Conservation (phyloP, 371 early-diverging fungal genomes). For the Coemansia sp. region DNA sequence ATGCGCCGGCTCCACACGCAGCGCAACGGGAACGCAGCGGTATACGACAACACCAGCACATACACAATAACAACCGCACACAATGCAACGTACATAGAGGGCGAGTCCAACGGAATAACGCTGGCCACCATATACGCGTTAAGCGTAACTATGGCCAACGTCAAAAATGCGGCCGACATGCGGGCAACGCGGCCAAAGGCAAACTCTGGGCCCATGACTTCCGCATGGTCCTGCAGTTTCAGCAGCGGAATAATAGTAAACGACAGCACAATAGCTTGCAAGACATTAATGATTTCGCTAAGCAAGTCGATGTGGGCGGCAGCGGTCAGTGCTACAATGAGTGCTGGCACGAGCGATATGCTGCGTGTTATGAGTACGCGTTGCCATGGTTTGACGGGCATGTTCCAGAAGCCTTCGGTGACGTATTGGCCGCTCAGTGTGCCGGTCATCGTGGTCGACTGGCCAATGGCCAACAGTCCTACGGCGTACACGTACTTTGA, state of each 20-base stretch:
- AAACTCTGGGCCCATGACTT: constrained; percentile 58
- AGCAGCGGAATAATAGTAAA: constrained; percentile 72
- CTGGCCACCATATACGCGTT: constrained; percentile 58
- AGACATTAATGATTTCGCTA: constrained; percentile 68
- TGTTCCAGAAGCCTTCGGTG: constrained; percentile 70
- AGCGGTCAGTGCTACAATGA: constrained; percentile 65
- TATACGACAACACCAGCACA: constrained; percentile 22
- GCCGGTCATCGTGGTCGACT: constrained; percentile 75
- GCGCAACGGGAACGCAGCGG: constrained; percentile 33
- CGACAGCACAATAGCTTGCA: constrained; percentile 74
- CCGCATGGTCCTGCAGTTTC: constrained; percentile 57
- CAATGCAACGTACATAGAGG: constrained; percentile 43
- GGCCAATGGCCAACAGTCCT: constrained; percentile 71
- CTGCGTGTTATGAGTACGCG: constrained; percentile 66
- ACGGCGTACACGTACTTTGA: constrained; percentile 69
- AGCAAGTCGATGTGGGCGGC: constrained; percentile 64
- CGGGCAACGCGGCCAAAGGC: constrained; percentile 47
- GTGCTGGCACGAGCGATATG: constrained; percentile 69
- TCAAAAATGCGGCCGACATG: constrained; percentile 51
- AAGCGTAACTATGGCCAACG: constrained; percentile 58
- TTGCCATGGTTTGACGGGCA: constrained; percentile 63
- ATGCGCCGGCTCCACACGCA: constrained; percentile 23
- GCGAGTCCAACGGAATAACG: constrained; percentile 48
- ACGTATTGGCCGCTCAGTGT: constrained; percentile 77
- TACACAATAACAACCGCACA: constrained; percentile 28